A percentile compares a stretch with the other conserved stretches of the same genome.
Conservation (phyloP, 176 grass and related monocot species). For the Aegilops bicornis region DNA sequence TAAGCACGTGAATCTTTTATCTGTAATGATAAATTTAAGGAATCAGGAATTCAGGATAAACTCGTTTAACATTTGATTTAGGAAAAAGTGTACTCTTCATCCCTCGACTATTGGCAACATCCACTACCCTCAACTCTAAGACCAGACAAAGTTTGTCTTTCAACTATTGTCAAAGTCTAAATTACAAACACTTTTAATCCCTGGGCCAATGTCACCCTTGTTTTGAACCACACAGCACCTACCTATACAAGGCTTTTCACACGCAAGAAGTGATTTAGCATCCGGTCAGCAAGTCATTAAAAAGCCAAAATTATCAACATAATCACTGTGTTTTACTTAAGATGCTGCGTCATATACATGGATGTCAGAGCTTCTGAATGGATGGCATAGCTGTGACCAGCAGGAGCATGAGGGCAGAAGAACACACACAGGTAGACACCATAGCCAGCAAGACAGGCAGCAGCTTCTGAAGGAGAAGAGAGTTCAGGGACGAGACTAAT, state of each 20-base stretch:
- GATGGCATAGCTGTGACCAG: background rate
- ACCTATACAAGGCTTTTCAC: no score
- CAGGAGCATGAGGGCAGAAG: background rate
- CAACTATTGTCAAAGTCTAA: background rate
- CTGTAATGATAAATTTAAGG: conserved; percentile 44
- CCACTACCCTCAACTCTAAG: background rate
- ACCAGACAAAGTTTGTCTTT: background rate
- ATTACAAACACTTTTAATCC: background rate
- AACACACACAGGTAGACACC: background rate
- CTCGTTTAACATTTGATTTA: background rate
- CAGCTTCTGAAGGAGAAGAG: background rate
- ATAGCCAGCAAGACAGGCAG: background rate
- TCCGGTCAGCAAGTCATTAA: no score
- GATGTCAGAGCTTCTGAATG: background rate
- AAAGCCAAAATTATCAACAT: background rate
- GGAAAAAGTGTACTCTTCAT: background rate
- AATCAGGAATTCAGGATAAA: conserved; percentile 20
- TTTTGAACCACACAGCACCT: no score
- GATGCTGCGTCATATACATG: background rate
- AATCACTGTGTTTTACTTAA: background rate
- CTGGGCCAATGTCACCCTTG: background rate
- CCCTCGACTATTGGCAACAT: background rate
- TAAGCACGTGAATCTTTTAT: conserved; percentile 75
- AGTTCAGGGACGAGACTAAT: background rate
- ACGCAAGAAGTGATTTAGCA: no score